These are phyloP conservation scores for Sphaerobolus stellatus DNA, from an alignment of 1,284 basidiomycete species.

Conservation along the genomic window DNA sequence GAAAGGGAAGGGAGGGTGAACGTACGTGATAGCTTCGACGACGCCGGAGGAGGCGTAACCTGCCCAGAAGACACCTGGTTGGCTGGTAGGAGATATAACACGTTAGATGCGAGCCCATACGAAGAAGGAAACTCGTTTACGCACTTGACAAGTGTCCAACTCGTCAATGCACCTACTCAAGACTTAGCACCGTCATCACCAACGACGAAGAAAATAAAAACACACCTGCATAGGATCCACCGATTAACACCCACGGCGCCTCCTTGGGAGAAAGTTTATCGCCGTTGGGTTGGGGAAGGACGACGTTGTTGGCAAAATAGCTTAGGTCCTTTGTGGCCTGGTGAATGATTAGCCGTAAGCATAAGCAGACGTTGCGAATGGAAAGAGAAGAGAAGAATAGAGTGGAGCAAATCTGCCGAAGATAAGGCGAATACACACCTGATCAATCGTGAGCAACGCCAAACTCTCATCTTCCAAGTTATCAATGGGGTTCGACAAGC, in stretches of 20 bases:
- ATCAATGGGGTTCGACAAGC: conserved; percentile 55
- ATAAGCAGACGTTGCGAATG: too few species aligned
- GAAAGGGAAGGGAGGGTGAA: conserved; percentile 6
- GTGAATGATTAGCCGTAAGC: neutral
- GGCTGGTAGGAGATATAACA: conserved; percentile 38
- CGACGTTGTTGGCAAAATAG: conserved; percentile 66
- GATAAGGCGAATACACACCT: conserved; percentile 29
- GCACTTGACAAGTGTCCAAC: conserved; percentile 72
- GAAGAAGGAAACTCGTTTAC: conserved; percentile 19
- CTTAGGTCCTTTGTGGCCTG: conserved; percentile 65
- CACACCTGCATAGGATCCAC: conserved; percentile 68
- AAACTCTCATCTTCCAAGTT: conserved; percentile 62
- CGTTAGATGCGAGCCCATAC: neutral
- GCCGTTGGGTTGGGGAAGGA: conserved; percentile 66
- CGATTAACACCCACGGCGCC: conserved; percentile 66
- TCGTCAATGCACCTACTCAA: conserved; percentile 49
- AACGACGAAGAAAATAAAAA: neutral
- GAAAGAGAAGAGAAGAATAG: too few species aligned
- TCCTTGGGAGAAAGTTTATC: conserved; percentile 53
- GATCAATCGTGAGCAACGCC: conserved; percentile 61
- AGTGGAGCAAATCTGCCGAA: too few species aligned
- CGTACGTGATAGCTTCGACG: conserved; percentile 63
- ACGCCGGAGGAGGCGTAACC: conserved; percentile 72
- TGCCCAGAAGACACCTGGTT: conserved; percentile 64
- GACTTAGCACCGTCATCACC: neutral